These are phyloP conservation scores for Leucocoprinus leucothites DNA, from an alignment of 768 basidiomycete genomes.

Conservation along the genomic window DNA sequence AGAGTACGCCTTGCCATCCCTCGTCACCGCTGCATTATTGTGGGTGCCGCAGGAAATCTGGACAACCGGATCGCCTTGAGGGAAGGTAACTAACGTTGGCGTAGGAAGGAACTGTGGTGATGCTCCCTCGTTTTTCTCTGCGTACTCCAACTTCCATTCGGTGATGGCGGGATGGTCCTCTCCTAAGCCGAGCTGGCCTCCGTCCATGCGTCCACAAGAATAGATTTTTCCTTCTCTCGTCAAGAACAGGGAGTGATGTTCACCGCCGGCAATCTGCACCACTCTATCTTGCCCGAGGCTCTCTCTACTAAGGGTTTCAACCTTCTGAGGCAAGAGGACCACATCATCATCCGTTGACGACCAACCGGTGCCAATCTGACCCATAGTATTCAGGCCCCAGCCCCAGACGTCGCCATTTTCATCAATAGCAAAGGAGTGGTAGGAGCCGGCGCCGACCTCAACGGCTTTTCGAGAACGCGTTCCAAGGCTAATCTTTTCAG, in stretches of 20 bases:
- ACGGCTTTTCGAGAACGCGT: conserved; percentile 55
- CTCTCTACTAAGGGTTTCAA: conserved; percentile 59
- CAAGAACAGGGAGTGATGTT: conserved; percentile 89
- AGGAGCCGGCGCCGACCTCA: conserved; percentile 74
- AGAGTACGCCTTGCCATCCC: conserved; percentile 63
- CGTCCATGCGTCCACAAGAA: conserved; percentile 82
- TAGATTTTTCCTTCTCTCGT: conserved; percentile 81
- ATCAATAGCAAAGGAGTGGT: conserved; percentile 90
- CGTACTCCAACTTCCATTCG: conserved; percentile 26
- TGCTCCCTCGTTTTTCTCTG: conserved; percentile 33
- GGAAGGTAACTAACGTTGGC: conserved; percentile 66
- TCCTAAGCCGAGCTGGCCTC: conserved; percentile 76
- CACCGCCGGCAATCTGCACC: conserved; percentile 76
- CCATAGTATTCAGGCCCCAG: conserved; percentile 95
- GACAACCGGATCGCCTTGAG: conserved; percentile 63
- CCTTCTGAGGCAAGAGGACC: conserved; percentile 60
- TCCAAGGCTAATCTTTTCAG: conserved; percentile 82
- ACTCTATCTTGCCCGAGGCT: conserved; percentile 60
- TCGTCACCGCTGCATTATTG: conserved; percentile 69
- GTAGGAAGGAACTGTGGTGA: conserved; percentile 59
- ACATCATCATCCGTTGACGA: conserved; percentile 43
- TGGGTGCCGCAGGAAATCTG: conserved; percentile 68
- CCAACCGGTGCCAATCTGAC: conserved; percentile 68
- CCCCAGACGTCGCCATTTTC: conserved; percentile 82
- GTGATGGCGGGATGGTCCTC: conserved; percentile 59